Evolutionary conservation across 805 yeast species (phyloP), one percentile per base, ranked within the genome.

Genomic region (Saturnispora sekii): DNA sequence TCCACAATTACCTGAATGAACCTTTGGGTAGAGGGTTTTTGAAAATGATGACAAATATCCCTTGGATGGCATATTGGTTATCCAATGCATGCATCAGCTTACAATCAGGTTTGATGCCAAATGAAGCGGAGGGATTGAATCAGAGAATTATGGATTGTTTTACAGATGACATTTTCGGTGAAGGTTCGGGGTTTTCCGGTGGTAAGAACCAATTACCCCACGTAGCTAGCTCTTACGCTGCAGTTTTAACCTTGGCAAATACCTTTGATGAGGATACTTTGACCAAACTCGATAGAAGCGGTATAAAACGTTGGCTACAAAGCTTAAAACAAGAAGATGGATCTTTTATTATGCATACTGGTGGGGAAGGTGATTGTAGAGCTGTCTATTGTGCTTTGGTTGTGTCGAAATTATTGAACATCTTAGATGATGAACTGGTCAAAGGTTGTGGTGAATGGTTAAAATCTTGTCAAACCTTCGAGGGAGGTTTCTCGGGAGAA

Each of bases 401-500:
- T 9, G 70, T 81, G 4, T 87, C 93, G 0, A 69, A 82, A 0
- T 55, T 88, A 46, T 69, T 89, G 30, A 70, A 76, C 47, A 69
- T 89, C 0, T 37, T 77, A 26, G 79, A 87, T 1, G 75, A 74
- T 0, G 84, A 81, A 49, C 63, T 93, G 8, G 51, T 64, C 0
- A 65, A 63, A 12, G 76, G 74, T 5, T 71, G 78, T 0, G 66
- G 68, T 2, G 73, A 72, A 11, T 90, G 88, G 80, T 52, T 93
- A 11, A 53, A 63, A 0, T 51, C 59, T 10, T 87, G 96, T 54
- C 98, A 93, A 62, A 84, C 90, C 0, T 89, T 74, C 58, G 98
- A 94, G 64, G 98, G 99, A 18, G 98, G 98, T 0, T 84, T 90
- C 64, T 87, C 89, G 1, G 96, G 95, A 1, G 69, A 70, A 16